Conservation (phyloP, 1,284 basidiomycete genomes). For the Microbotryomycetes sp. region DNA sequence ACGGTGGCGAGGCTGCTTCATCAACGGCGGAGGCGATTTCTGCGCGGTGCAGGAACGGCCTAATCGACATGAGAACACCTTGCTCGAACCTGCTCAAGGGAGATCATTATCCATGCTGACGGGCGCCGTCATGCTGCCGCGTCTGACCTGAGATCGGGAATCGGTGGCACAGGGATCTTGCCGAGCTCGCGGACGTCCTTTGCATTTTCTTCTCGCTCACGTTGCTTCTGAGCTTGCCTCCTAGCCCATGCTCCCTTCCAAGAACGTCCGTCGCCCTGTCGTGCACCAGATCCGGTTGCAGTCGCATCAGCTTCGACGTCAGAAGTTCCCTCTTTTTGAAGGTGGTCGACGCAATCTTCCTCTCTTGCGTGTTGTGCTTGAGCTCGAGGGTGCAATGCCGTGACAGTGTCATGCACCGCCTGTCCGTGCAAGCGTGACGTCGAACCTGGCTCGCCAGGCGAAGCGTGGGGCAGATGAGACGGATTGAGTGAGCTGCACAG, state of each 20-base stretch:
- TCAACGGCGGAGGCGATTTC: background rate
- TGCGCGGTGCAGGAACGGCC: constrained; percentile 17
- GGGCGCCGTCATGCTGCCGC: background rate
- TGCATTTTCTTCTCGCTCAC: background rate
- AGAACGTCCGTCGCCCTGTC: background rate
- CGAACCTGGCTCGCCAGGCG: background rate
- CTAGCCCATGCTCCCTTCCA: constrained; percentile 5
- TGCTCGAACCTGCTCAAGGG: constrained; percentile 5
- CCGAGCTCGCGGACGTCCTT: background rate
- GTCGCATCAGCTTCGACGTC: background rate
- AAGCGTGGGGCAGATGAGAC: background rate
- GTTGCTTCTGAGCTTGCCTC: background rate
- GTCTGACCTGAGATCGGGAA: constrained; percentile 9
- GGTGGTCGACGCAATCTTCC: background rate
- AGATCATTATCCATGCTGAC: background rate
- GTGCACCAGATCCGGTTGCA: background rate
- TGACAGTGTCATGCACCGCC: background rate
- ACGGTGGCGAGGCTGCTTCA: background rate
- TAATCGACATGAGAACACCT: constrained; percentile 12
- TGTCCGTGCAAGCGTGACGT: background rate
- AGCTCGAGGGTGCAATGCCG: background rate
- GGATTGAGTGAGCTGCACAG: background rate
- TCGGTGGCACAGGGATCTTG: constrained; percentile 9
- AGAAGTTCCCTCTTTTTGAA: background rate
- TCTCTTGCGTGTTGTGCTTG: background rate